A percentile compares a stretch with the other conserved stretches of the same genome.
These are phyloP conservation scores for Lecanicillium sp. DNA, from an alignment of 2,329 filamentous ascomycete genomes.

Conservation along the genomic window DNA sequence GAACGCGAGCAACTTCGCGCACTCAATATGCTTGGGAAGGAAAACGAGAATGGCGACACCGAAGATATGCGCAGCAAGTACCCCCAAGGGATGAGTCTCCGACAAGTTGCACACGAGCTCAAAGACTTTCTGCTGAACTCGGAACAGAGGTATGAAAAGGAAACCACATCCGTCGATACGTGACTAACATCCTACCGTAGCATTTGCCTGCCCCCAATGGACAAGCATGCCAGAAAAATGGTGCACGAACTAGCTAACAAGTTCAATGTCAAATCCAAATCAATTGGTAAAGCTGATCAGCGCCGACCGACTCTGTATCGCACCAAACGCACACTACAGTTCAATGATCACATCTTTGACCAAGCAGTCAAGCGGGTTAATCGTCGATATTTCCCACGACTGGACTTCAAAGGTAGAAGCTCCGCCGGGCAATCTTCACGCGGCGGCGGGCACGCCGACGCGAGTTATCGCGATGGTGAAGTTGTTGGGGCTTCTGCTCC, in stretches of 20 bases:
- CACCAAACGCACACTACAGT: slow-evolving; percentile 58
- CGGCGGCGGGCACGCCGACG: slow-evolving; percentile 29
- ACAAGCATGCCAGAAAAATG: slow-evolving; percentile 66
- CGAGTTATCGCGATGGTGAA: slow-evolving; percentile 74
- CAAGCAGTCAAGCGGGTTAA: slow-evolving; percentile 39
- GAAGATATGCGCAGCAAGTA: slow-evolving; percentile 66
- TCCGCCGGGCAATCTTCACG: slow-evolving; percentile 24
- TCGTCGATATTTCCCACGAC: slow-evolving; percentile 50
- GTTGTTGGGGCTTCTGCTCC: slow-evolving; percentile 80
- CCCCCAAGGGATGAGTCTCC: slow-evolving; percentile 61
- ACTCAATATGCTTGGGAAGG: slow-evolving; percentile 59
- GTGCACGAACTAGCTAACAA: slow-evolving; percentile 73
- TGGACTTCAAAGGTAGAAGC: slow-evolving; percentile 36
- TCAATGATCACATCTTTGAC: slow-evolving; percentile 51
- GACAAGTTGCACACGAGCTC: slow-evolving; percentile 68
- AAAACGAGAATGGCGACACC: slow-evolving; percentile 44
- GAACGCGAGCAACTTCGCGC: slow-evolving; percentile 63
- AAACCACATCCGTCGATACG: neutral
- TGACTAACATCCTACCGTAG: slow-evolving; percentile 48
- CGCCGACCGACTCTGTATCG: slow-evolving; percentile 75
- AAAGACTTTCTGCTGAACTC: slow-evolving; percentile 60
- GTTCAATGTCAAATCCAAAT: slow-evolving; percentile 79
- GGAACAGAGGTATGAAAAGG: slow-evolving; percentile 48
- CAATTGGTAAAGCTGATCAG: slow-evolving; percentile 63
- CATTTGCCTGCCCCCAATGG: slow-evolving; percentile 66